Evolutionary conservation across 805 yeast genomes (phyloP), one percentile per base, ranked within the genome.

Genomic region (Maudiozyma serrabonitensis): DNA sequence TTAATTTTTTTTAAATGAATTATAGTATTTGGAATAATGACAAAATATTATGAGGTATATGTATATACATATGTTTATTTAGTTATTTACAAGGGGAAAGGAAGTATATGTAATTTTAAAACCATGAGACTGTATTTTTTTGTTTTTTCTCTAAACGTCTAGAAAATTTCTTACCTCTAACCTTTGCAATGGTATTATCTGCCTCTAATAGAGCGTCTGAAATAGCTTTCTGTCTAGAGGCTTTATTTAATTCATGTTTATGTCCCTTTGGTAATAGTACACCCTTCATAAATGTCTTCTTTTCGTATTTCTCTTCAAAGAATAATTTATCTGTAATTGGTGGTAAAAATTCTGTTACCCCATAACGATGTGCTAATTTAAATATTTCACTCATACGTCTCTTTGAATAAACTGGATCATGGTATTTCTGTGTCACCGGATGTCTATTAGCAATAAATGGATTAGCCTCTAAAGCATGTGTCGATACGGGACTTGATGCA

Each of bases 391-490:
- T 80, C 60, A 87, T 89, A 59, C 91, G 79, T 69, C 96, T 79
- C 60, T 82, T 71, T 8, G 95, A 86, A 68, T 79, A 86, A 56
- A 80, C 75, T 25, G 97, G 87, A 51, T 80, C 79, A 59, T 87
- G 95, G 70, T 82, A 79, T 57, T 70, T 74, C n/a, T 84, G 79
- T 21, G 95, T 87, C 21, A 84, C 78, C 19, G 95, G 88, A 65
- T 89, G 89, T 60, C 77, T 84, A 66, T 87, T 89, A 23, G 95
- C 83, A 49, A 87, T 67, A 66, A 90, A 90, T 47, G 97, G 97
- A 67, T 90, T 90, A 57, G 89, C 85, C 52, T 79, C 77, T 21
- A 78, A 75, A 45, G 88, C 90, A 45, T 69, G 70, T 21, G 86
- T 81, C 28, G 78, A 69, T 1, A 86, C 78, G 46, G 95, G 84